phyloP scores from a whole-genome alignment of 306 rosid species.

The Medicago ruthenica region DNA sequence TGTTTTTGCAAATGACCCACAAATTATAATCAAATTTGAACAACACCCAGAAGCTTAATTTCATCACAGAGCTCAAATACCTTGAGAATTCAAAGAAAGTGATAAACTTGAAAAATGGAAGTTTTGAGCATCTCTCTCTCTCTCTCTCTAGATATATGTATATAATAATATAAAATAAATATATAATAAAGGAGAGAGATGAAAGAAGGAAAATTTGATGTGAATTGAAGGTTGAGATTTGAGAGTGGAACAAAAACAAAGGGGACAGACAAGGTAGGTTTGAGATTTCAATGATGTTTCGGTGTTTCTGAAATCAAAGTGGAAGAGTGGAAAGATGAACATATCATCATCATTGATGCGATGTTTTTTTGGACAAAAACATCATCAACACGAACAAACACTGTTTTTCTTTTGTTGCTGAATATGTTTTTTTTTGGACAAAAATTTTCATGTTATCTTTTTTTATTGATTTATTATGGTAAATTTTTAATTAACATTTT shows the following conservation, averaged over 20 bases:
- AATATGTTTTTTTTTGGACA: too few relatives aligned
- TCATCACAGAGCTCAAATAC: slow-evolving; percentile 44
- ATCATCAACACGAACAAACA: slow-evolving; percentile 23
- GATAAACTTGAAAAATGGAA: slow-evolving; percentile 40
- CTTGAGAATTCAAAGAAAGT: slow-evolving; percentile 40
- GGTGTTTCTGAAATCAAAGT: slow-evolving; percentile 25
- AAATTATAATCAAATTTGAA: slow-evolving; percentile 34
- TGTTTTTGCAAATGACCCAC: slow-evolving; percentile 16
- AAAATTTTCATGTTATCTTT: too few relatives aligned
- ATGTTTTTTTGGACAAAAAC: slow-evolving; percentile 9
- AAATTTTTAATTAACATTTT: too few relatives aligned
- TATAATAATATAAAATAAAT: too few relatives aligned
- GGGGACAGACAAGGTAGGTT: background rate
- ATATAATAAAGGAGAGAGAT: slow-evolving; percentile 45
- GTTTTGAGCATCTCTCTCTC: slow-evolving; percentile 26
- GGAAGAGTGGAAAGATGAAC: slow-evolving; percentile 26
- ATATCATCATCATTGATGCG: slow-evolving; percentile 24
- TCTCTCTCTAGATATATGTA: background rate
- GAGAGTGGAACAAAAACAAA: slow-evolving; percentile 9
- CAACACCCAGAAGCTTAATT: slow-evolving; percentile 39
- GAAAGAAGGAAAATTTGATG: slow-evolving; percentile 32
- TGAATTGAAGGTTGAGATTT: slow-evolving; percentile 23
- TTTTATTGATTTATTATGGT: too few relatives aligned
- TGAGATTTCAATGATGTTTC: slow-evolving; percentile 40
- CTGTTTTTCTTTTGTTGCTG: background rate